Evolutionary conservation across 257 asterid species (phyloP).

Genomic region (Solanum rostratum): DNA sequence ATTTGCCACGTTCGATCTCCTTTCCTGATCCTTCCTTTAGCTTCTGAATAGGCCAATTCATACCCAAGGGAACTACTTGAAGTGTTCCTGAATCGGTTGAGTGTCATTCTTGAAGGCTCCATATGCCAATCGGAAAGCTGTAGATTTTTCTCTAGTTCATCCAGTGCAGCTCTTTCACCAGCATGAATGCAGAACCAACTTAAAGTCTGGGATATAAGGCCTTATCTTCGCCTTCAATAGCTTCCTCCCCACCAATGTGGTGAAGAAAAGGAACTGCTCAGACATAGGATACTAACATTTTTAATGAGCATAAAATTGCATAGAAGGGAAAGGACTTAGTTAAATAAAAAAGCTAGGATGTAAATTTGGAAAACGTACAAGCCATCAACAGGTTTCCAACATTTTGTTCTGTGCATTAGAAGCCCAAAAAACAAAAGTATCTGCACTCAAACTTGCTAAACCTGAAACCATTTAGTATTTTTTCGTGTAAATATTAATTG

Average conservation of each 20-base stretch:
- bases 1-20: constrained; percentile 86
- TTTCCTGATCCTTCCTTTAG: too few relatives aligned
- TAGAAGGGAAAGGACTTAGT: not conserved
- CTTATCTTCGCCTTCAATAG: too few relatives aligned
- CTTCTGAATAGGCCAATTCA: too few relatives aligned
- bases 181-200: constrained; percentile 81
- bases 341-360: not conserved
- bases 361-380: not conserved
- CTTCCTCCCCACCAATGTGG: constrained; percentile 48
- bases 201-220: constrained; percentile 74
- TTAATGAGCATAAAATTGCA: not conserved
- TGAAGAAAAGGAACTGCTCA: constrained; percentile 63
- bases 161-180: constrained; percentile 75
- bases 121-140: constrained; percentile 69
- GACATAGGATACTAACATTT: constrained; percentile 34
- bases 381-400: not conserved
- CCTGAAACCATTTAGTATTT: not conserved
- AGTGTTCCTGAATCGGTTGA: too few relatives aligned
- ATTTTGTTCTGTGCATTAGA: not conserved
- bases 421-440: not conserved
- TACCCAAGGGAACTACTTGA: too few relatives aligned
- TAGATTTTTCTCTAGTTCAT: constrained; percentile 65
- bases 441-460: not conserved
- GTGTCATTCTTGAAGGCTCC: constrained; percentile 83
- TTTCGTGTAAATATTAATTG: not conserved